Conservation (phyloP, 2,329 filamentous ascomycete species). For the Nakataea oryzae region DNA sequence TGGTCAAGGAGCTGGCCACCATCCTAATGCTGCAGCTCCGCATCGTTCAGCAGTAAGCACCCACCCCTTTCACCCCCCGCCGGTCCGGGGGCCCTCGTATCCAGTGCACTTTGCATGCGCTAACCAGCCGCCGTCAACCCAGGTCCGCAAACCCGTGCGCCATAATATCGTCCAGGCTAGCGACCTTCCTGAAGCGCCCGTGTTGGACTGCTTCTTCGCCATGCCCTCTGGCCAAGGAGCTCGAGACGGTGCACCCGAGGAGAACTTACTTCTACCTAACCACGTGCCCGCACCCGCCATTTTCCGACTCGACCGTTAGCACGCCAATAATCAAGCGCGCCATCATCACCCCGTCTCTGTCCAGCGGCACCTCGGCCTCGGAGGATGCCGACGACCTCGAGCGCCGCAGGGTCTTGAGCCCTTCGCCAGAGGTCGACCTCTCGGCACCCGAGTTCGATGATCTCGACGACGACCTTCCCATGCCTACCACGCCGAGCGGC, state of each 20-base stretch:
- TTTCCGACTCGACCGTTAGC: slow-evolving; percentile 50
- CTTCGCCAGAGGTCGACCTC: slow-evolving; percentile 87
- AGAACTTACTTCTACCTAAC: slow-evolving; percentile 96
- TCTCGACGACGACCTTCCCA: slow-evolving; percentile 45
- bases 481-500: slow-evolving; percentile 52
- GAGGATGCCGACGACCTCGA: slow-evolving; percentile 60
- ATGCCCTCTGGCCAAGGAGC: slow-evolving; percentile 86
- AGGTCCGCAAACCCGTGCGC: slow-evolving; percentile 94
- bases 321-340: slow-evolving; percentile 30
- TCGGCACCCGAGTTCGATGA: slow-evolving; percentile 81
- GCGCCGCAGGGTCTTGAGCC: slow-evolving; percentile 61
- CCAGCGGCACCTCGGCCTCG: slow-evolving; percentile 54
- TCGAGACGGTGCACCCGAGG: slow-evolving; percentile 84
- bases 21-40: slow-evolving; percentile 67
- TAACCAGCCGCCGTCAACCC: slow-evolving; percentile 2
- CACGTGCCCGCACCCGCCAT: slow-evolving; percentile 71
- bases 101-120: not conserved
- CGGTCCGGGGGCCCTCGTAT: not conserved
- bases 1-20: slow-evolving; percentile 85
- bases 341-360: slow-evolving; percentile 77
- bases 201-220: slow-evolving; percentile 68
- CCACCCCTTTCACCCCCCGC: slow-evolving; percentile 3
- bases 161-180: slow-evolving; percentile 86
- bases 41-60: slow-evolving; percentile 81
- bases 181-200: slow-evolving; percentile 79